Evolutionary conservation across 768 basidiomycete species (phyloP).

Genomic region (Amylocystis lapponica): DNA sequence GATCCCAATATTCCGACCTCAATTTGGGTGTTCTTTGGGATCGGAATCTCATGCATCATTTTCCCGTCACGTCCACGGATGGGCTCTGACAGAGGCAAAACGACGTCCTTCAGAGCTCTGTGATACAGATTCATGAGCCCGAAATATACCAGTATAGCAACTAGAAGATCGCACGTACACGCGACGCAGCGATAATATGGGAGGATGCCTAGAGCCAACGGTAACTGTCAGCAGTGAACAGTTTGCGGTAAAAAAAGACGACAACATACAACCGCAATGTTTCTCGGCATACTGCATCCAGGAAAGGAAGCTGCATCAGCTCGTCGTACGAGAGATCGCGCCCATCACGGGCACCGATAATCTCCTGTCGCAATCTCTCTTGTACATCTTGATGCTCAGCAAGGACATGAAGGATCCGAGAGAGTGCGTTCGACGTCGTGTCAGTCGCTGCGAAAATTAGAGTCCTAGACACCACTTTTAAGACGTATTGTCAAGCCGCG

Average conservation of each 20-base stretch:
- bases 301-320: conserved; percentile 41
- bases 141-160: too few relatives aligned
- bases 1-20: conserved; percentile 31
- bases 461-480: conserved; percentile 6
- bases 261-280: conserved; percentile 41
- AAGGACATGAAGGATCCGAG: conserved; percentile 15
- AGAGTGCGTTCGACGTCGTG: conserved; percentile 21
- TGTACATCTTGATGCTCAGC: conserved; percentile 30
- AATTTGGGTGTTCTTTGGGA: conserved; percentile 36
- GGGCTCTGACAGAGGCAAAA: conserved; percentile 38
- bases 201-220: not conserved
- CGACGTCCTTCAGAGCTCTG: conserved; percentile 31
- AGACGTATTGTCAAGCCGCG: not conserved
- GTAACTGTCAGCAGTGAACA: too few relatives aligned
- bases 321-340: conserved; percentile 25
- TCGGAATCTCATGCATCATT: conserved; percentile 29
- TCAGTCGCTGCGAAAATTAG: conserved; percentile 22
- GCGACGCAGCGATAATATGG: too few relatives aligned
- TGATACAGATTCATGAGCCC: too few relatives aligned
- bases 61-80: conserved; percentile 32
- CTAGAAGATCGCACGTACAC: too few relatives aligned
- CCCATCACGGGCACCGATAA: conserved; percentile 12
- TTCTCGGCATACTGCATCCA: conserved; percentile 60
- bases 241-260: too few relatives aligned
- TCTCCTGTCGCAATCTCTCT: conserved; percentile 25